These are phyloP conservation scores for Naganishia friedmannii DNA, from an alignment of 768 basidiomycete genomes.

Conservation along the genomic window DNA sequence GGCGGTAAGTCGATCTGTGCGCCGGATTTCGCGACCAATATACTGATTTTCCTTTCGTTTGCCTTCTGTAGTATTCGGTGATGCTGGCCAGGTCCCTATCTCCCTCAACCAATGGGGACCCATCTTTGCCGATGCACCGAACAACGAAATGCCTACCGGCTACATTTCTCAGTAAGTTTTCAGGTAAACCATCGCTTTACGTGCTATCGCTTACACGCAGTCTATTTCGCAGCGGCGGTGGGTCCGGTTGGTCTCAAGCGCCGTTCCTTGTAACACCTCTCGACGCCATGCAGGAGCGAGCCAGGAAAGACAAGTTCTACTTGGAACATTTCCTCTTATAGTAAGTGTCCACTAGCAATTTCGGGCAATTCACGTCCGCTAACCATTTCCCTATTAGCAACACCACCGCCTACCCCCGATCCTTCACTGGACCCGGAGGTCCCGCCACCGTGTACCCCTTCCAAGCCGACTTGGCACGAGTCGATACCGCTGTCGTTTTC, in stretches of 20 bases:
- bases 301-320: constrained; percentile 63
- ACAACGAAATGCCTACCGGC: constrained; percentile 22
- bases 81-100: constrained; percentile 19
- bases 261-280: constrained; percentile 54
- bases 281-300: constrained; percentile 71
- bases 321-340: constrained; percentile 67
- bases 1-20: background rate
- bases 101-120: constrained; percentile 24
- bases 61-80: background rate
- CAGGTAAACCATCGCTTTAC: too few species aligned
- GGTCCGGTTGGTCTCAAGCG: constrained; percentile 20
- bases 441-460: constrained; percentile 4
- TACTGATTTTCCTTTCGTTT: background rate
- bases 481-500: constrained; percentile 71
- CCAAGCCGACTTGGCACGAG: constrained; percentile 50
- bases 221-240: constrained; percentile 3
- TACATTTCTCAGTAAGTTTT: constrained; percentile 15
- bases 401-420: constrained; percentile 18
- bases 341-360: constrained; percentile 56
- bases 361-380: background rate
- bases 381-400: background rate
- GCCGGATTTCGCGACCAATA: background rate
- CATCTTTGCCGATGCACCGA: constrained; percentile 18
- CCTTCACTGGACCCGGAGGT: background rate
- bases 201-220: background rate